Percentiles rank a stretch among this genome's conserved stretches.
Conservation (phyloP, 768 basidiomycete genomes). For the Pisolithus albus region DNA sequence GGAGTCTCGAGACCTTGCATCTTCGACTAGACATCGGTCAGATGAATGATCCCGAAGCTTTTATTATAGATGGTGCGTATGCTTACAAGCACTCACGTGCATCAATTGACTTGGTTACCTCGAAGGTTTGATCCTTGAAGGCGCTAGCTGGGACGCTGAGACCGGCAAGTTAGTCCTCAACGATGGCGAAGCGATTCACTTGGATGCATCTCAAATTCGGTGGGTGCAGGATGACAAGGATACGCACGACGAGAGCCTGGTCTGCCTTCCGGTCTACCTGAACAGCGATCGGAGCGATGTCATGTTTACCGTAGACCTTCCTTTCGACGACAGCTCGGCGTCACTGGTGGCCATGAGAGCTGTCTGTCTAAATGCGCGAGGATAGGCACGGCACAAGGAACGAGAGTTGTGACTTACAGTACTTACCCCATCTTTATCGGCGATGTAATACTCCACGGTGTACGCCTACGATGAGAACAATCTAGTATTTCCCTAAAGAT, state of each 20-base stretch:
- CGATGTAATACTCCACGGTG: slow-evolving; percentile 21
- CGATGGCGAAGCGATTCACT: slow-evolving; percentile 71
- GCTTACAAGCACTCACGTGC: too few species aligned
- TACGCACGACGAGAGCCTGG: slow-evolving; percentile 30
- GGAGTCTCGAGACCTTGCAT: slow-evolving; percentile 86
- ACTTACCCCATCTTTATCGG: not conserved
- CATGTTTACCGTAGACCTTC: slow-evolving; percentile 82
- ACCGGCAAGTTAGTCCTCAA: slow-evolving; percentile 69
- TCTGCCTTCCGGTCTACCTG: slow-evolving; percentile 88
- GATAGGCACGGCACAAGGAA: slow-evolving; percentile 28
- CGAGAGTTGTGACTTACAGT: slow-evolving; percentile 3
- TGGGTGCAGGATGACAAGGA: slow-evolving; percentile 67
- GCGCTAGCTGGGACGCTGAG: slow-evolving; percentile 61
- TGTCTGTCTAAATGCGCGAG: slow-evolving; percentile 83
- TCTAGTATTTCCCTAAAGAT: slow-evolving; percentile 2
- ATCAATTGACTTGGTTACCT: not conserved
- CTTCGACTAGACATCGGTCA: slow-evolving; percentile 77
- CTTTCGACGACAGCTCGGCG: slow-evolving; percentile 61
- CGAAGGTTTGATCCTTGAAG: slow-evolving; percentile 79
- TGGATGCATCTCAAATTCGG: slow-evolving; percentile 76
- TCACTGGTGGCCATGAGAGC: slow-evolving; percentile 80
- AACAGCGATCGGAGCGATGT: slow-evolving; percentile 87
- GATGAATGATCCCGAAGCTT: slow-evolving; percentile 70
- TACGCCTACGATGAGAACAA: slow-evolving; percentile 11
- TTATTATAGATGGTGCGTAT: slow-evolving; percentile 77